These are phyloP conservation scores for Spizellomyces sp. DNA, from an alignment of 192 early-diverging fungal genomes.

Conservation along the genomic window DNA sequence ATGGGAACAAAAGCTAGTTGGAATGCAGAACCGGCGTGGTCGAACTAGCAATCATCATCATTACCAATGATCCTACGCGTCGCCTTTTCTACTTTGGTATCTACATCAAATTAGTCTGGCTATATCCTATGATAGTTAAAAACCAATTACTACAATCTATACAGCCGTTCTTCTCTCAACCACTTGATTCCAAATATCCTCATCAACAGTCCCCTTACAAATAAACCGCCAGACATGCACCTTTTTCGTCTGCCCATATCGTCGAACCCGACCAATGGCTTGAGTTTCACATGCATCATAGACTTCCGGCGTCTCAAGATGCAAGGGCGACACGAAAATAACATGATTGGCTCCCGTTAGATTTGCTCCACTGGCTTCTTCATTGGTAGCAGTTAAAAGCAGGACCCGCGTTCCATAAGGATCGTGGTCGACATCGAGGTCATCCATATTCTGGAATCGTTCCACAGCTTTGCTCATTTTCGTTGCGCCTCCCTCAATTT, in stretches of 20 bases:
- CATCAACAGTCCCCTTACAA: conserved; percentile 42
- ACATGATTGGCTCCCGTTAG: conserved; percentile 51
- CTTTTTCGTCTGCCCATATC: conserved; percentile 50
- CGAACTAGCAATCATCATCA: too few species aligned
- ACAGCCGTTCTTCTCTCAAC: too few species aligned
- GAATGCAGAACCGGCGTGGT: too few species aligned
- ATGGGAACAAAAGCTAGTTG: too few species aligned
- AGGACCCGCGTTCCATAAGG: conserved; percentile 31
- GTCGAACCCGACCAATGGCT: conserved; percentile 46
- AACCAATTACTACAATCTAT: too few species aligned
- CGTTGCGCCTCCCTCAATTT: conserved; percentile 41
- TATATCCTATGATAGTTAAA: too few species aligned
- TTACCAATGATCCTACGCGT: too few species aligned
- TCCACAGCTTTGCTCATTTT: conserved; percentile 26
- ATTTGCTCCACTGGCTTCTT: conserved; percentile 50
- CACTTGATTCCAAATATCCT: conserved; percentile 28
- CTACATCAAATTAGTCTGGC: too few species aligned
- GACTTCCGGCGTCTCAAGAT: conserved; percentile 33
- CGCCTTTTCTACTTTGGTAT: too few species aligned
- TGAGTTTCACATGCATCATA: conserved; percentile 44
- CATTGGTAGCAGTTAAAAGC: conserved; percentile 45
- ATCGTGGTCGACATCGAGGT: background rate
- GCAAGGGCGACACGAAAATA: conserved; percentile 45
- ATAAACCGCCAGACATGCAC: conserved; percentile 43
- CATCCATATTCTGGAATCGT: conserved; percentile 35